A percentile compares a stretch with the other conserved stretches of the same genome.
Conservation (phyloP, 2,329 filamentous ascomycete species). For the Aspergillus fischeri region DNA sequence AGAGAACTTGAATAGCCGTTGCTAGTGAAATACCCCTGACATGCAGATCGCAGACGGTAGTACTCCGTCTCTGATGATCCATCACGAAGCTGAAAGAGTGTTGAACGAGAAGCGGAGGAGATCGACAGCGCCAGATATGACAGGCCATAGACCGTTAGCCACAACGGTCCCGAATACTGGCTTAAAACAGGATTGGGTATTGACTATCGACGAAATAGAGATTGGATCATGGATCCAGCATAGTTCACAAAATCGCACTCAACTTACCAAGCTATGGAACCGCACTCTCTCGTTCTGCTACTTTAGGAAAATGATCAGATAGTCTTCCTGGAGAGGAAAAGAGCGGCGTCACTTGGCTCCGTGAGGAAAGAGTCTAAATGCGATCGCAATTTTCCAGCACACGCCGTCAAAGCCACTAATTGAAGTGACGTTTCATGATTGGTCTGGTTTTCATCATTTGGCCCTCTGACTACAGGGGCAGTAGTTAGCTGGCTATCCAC, state of each 20-base stretch:
- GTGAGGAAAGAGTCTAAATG: constrained; percentile 25
- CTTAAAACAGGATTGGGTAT: constrained; percentile 1
- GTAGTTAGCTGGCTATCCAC: neutral
- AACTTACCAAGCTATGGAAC: constrained; percentile 8
- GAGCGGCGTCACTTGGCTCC: constrained; percentile 21
- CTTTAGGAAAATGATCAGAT: constrained; percentile 22
- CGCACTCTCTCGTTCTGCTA: constrained; percentile 20
- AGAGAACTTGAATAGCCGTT: neutral
- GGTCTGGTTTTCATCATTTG: neutral
- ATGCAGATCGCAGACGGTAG: constrained; percentile 3
- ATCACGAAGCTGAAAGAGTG: constrained; percentile 8
- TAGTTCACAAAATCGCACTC: neutral
- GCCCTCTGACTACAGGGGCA: neutral
- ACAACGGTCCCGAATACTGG: constrained; percentile 7
- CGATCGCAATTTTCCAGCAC: constrained; percentile 24
- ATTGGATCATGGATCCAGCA: neutral
- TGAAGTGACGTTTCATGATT: constrained; percentile 3
- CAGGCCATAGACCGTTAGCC: constrained; percentile 13
- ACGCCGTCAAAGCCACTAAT: constrained; percentile 1
- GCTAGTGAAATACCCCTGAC: neutral
- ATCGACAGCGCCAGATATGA: constrained; percentile 14
- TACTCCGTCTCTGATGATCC: constrained; percentile 1
- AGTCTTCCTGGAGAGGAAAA: constrained; percentile 18
- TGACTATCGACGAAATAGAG: neutral
- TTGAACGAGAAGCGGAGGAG: constrained; percentile 8